Base-by-base conservation (phyloP, 306 rosid species). In the Vicia sativa region DNA sequence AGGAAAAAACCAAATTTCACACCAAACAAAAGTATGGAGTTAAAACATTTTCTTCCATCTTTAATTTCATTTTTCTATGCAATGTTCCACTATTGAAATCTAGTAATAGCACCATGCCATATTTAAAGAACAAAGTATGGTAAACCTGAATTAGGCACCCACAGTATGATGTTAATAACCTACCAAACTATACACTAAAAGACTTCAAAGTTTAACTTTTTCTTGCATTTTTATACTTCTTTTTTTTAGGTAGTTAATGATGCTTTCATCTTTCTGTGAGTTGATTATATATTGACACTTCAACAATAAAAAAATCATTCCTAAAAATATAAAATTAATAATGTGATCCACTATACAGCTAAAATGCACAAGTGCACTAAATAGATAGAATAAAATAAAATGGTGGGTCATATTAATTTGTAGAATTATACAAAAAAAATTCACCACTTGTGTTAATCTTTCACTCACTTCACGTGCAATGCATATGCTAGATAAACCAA, bases 101-200 rank as follows among this genome's bases (percentile, higher is more conserved):
- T 15, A 74, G 41, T n/a, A 9, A 64, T 9, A 55, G 46, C 45
- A 58, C 37, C 68, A 45, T 65, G 43, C 21, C 42, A 56, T 23
- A 48, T 45, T 57, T 57, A 45, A 57, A 45, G 16, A 67, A 74
- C 45, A 19, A 67, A 18, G 13, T 56, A 0, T 65, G 60, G 72
- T 25, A 2, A 55, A 46, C 63, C 73, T 15, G 67, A 66, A 74
- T 66, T 66, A 74, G 78, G 62, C 61, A 65, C 61, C 74, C 48
- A 66, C 35, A 67, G 14, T 56, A 46, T 74, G 77, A 74, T 74
- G 74, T 57, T 49, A 48, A 64, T 68, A 70, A 49, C 25, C 9
- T 59, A 74, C 70, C 80, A 57, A 74, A 57, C 61, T 37, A 9
- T 15, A 64, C 29, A 38, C 19, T 28, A 16, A 55, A 74, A 65